These are phyloP conservation scores for Colletotrichum paranaense DNA, from an alignment of 2,329 filamentous ascomycete species.

Conservation along the genomic window DNA sequence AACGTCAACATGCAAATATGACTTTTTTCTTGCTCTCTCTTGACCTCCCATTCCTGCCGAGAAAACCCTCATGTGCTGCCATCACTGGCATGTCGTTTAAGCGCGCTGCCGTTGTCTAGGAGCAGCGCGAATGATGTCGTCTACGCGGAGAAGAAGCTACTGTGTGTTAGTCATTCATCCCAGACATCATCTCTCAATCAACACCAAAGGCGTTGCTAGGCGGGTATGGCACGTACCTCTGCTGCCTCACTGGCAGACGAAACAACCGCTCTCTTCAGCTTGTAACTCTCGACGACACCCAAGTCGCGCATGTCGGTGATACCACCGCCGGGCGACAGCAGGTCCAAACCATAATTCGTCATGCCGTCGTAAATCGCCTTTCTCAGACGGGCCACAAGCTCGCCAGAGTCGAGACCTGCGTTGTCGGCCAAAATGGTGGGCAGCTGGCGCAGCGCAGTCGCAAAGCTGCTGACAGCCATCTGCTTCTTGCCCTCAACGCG, in stretches of 20 bases:
- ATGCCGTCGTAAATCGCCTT: slow-evolving; percentile 96
- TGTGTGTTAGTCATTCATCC: slow-evolving; percentile 26
- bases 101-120: slow-evolving; percentile 84
- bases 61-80: slow-evolving; percentile 17
- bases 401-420: slow-evolving; percentile 93
- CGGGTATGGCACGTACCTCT: slow-evolving; percentile 72
- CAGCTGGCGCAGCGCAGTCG: slow-evolving; percentile 88
- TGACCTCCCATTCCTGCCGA: slow-evolving; percentile 17
- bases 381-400: slow-evolving; percentile 89
- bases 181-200: neutral
- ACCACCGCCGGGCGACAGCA: slow-evolving; percentile 89
- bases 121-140: slow-evolving; percentile 96
- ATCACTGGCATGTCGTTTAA: slow-evolving; percentile 51
- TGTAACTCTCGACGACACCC: slow-evolving; percentile 97
- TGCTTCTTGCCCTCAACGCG: slow-evolving; percentile 98
- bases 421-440: slow-evolving; percentile 98
- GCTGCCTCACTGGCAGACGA: slow-evolving; percentile 96
- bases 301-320: slow-evolving; percentile 96
- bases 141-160: slow-evolving; percentile 90
- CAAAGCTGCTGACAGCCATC: slow-evolving; percentile 90
- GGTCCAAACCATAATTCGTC: slow-evolving; percentile 90
- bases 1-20: slow-evolving; percentile 23
- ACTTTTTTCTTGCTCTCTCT: slow-evolving; percentile 11
- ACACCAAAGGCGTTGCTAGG: neutral
- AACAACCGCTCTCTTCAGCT: slow-evolving; percentile 98